These are phyloP conservation scores for Chytridium lagenaria DNA, from an alignment of 371 early-diverging fungal species.

Conservation along the genomic window DNA sequence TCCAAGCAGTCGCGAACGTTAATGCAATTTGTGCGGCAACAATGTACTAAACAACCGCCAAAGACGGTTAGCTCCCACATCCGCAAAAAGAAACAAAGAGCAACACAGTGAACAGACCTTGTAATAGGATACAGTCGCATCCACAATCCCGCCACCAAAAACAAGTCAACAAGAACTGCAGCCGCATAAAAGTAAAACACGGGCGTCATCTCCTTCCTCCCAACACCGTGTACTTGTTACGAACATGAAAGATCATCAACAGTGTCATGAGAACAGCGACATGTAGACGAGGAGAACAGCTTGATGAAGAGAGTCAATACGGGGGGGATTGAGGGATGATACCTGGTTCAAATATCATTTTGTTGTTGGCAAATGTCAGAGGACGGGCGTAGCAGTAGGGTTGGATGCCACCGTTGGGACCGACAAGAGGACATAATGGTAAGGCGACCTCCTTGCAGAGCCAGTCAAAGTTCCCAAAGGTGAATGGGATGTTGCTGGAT, in stretches of 20 bases:
- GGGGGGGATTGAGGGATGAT: constrained; percentile 38
- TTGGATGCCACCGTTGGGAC: constrained; percentile 74
- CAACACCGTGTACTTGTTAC: constrained; percentile 95
- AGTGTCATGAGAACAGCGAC: constrained; percentile 93
- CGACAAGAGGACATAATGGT: constrained; percentile 87
- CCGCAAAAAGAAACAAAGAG: constrained; percentile 3
- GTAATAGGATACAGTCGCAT: constrained; percentile 76
- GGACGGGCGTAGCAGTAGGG: constrained; percentile 93
- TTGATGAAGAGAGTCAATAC: constrained; percentile 83
- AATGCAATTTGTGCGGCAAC: constrained; percentile 84
- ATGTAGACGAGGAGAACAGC: constrained; percentile 81
- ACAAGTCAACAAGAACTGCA: constrained; percentile 81
- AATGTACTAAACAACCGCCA: constrained; percentile 71
- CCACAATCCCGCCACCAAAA: constrained; percentile 88
- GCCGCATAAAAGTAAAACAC: constrained; percentile 95
- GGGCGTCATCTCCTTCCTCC: constrained; percentile 95
- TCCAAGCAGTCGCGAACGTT: constrained; percentile 86
- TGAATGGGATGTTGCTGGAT: constrained; percentile 44
- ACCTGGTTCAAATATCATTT: constrained; percentile 91
- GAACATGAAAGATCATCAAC: constrained; percentile 96
- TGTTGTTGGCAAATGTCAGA: constrained; percentile 72
- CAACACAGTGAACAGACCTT: constrained; percentile 58
- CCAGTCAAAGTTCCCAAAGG: constrained; percentile 84
- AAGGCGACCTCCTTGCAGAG: constrained; percentile 84
- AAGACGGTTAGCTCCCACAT: not conserved